Base-by-base conservation (phyloP, 1,284 basidiomycete genomes). In the Somion occarium region DNA sequence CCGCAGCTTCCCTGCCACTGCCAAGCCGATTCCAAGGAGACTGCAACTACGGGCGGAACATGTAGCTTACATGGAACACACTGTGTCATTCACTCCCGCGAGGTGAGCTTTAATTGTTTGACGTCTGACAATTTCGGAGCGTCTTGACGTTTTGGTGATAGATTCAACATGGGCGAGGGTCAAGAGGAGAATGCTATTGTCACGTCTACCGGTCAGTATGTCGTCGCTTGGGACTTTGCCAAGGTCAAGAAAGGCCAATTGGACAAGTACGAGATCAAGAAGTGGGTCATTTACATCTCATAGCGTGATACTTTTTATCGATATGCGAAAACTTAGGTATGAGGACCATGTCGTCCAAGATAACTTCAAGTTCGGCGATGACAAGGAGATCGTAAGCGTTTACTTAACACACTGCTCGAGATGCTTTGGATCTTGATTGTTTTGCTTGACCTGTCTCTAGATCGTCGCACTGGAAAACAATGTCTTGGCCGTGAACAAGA, bases 221-320 rank as follows among this genome's bases (percentile, higher is more conserved):
- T 99, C 56, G 81, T 98, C 59, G 93, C 89, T 4, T 96, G 93
- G 95, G 94, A 98, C 79, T 96, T 99, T 69, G 82, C 80, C 44
- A 92, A 94, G 60, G 91, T 98, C 60, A 98, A 96, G 79, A 87
- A 88, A 68, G 95, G 95, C 50, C 81, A 83, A 48, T 75, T 89
- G 41, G 91, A 95, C 68, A 89, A 89, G 65, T 98, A 98, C 65
- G 92, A 96, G 63, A 95, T 98, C 74, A 96, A 96, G 79, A 89
- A 90, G 72, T 73, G 48, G 63, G 72, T 64, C 58, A 55, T 39
- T 22, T 42, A 34, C 30, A 38, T 23, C 38, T 30, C 9, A 23
- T 37, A 50, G 30, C n/a, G n/a, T 34, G 7, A 34, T 34, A 15
- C 30, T 7, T 34, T 34, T 34, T 15, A 7, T 34, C 7, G 30